phyloP scores from a whole-genome alignment of 306 rosid species.

The Dryas octopetala region DNA sequence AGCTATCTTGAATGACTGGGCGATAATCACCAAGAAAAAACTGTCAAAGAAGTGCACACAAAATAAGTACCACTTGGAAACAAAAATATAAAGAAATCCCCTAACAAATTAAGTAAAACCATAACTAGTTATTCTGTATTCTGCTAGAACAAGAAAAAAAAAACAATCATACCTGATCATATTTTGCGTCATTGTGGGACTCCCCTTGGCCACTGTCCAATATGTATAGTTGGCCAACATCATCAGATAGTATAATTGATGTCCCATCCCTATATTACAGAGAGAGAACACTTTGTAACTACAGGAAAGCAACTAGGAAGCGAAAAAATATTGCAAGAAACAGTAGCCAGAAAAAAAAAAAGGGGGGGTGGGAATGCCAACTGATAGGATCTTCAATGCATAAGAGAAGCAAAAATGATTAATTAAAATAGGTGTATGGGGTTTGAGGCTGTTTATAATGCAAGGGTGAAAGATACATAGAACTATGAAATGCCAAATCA shows the following conservation, averaged over 20 bases:
- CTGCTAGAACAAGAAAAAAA: neutral
- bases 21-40: slow-evolving; percentile 99
- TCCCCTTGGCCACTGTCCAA: slow-evolving; percentile 95
- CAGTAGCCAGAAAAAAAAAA: neutral
- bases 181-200: slow-evolving; percentile 90
- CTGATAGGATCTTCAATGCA: neutral
- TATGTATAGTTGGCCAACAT: slow-evolving; percentile 92
- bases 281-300: slow-evolving; percentile 27
- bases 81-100: slow-evolving; percentile 5
- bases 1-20: slow-evolving; percentile 82
- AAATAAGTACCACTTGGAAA: slow-evolving; percentile 25
- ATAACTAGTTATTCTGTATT: neutral
- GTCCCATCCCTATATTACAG: slow-evolving; percentile 81
- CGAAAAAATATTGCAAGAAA: neutral
- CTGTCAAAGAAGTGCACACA: slow-evolving; percentile 45
- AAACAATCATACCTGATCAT: slow-evolving; percentile 70
- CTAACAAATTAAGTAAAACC: neutral
- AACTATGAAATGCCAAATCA: neutral
- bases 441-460: too few relatives aligned
- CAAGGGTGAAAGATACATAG: neutral
- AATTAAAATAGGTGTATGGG: neutral
- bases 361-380: neutral
- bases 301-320: slow-evolving; percentile 13
- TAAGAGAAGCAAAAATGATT: neutral
- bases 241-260: slow-evolving; percentile 91